phyloP scores from a whole-genome alignment of 2,329 filamentous ascomycete genomes.

The Apiospora phragmitis region DNA sequence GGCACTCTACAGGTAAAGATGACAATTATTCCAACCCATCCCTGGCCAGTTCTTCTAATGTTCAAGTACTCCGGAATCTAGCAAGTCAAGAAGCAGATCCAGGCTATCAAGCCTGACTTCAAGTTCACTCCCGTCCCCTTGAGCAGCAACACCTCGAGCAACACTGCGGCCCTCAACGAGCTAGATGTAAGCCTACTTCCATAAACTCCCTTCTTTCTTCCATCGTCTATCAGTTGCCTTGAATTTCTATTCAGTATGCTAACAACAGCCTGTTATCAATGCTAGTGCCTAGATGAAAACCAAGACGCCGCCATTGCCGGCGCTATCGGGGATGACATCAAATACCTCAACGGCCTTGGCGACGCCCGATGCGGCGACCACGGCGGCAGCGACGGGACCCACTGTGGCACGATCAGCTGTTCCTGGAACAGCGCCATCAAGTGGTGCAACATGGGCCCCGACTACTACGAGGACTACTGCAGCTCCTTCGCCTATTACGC shows the following conservation, averaged over 20 bases:
- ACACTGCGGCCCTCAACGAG: background rate
- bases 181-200: background rate
- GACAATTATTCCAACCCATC: background rate
- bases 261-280: background rate
- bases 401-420: background rate
- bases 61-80: background rate
- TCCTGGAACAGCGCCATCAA: background rate
- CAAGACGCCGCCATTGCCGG: background rate
- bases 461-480: background rate
- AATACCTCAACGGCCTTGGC: background rate
- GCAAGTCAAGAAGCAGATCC: background rate
- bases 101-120: slow-evolving; percentile 3
- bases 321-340: background rate
- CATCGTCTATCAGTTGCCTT: background rate
- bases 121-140: background rate
- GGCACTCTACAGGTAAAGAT: background rate
- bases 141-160: too few species aligned
- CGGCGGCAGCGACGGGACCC: background rate
- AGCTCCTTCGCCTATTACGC: background rate
- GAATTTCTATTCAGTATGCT: too few species aligned
- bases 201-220: background rate
- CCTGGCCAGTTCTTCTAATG: background rate
- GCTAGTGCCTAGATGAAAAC: background rate
- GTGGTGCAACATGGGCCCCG: slow-evolving; percentile 5
- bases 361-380: background rate